Percentiles rank a stretch among this genome's conserved stretches.
Conservation (phyloP, 257 asterid genomes). For the Agastache rugosa region DNA sequence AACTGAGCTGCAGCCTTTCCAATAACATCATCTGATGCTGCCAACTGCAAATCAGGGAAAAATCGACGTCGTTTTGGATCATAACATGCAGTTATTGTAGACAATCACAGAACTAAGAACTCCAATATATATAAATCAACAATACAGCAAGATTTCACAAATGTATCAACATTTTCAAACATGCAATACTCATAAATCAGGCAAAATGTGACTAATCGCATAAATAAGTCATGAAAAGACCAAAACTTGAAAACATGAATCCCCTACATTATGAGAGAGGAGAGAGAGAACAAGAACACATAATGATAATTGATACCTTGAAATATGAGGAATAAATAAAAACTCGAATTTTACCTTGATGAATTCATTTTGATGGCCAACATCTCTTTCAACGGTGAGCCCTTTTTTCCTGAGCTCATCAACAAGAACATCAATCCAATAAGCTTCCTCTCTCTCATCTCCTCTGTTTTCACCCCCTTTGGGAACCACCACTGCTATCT, state of each 20-base stretch:
- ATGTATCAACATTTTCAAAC: background rate
- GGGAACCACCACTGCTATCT: conserved; percentile 76
- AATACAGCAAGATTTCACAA: conserved; percentile 20
- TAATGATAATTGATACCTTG: background rate
- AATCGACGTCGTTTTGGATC: background rate
- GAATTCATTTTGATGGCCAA: conserved; percentile 82
- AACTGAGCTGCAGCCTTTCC: conserved; percentile 87
- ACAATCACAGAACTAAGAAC: conserved; percentile 12
- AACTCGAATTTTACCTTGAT: conserved; percentile 59
- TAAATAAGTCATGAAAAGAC: conserved; percentile 2
- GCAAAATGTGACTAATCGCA: background rate
- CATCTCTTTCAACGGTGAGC: conserved; percentile 71
- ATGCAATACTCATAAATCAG: conserved; percentile 14
- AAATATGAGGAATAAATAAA: background rate
- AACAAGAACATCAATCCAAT: conserved; percentile 71
- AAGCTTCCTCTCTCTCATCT: conserved; percentile 35
- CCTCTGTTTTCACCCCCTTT: conserved; percentile 53
- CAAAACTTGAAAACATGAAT: conserved; percentile 17
- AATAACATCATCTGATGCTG: conserved; percentile 68
- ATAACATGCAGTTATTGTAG: background rate
- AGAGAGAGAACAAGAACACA: background rate
- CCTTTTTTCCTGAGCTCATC: conserved; percentile 68
- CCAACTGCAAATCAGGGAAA: conserved; percentile 64
- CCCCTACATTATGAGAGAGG: background rate
- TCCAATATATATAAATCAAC: conserved; percentile 14